Conservation (phyloP, 345 rosid genomes). For the Populus tremula region DNA sequence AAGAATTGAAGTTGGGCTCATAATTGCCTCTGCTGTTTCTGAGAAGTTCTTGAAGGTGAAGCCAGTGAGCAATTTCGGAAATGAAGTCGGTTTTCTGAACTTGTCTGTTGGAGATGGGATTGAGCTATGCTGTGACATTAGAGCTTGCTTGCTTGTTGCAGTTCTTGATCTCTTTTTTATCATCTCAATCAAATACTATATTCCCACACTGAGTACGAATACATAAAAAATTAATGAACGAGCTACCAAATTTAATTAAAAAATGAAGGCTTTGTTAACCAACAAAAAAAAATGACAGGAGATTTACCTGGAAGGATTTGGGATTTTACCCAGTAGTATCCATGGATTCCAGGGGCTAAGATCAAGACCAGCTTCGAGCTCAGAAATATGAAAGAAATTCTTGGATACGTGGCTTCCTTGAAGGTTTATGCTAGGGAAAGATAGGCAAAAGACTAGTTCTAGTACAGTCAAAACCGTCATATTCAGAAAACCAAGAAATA, state of each 20-base stretch:
- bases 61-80: conserved; percentile 63
- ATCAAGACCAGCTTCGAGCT: conserved; percentile 29
- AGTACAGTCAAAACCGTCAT: conserved; percentile 23
- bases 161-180: conserved; percentile 41
- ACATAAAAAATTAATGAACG: background rate
- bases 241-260: background rate
- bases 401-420: conserved; percentile 3
- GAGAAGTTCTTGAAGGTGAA: conserved; percentile 53
- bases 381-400: conserved; percentile 19
- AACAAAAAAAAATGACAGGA: background rate
- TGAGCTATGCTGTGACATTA: conserved; percentile 50
- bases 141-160: conserved; percentile 25
- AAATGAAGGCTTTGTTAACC: background rate
- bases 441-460: conserved; percentile 12
- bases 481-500: conserved; percentile 18
- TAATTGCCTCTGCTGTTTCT: conserved; percentile 44
- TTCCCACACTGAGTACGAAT: conserved; percentile 8
- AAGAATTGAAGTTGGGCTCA: conserved; percentile 88
- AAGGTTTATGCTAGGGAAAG: conserved; percentile 12
- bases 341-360: conserved; percentile 19
- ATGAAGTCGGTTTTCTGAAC: conserved; percentile 48
- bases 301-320: conserved; percentile 19
- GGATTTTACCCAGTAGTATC: conserved; percentile 15
- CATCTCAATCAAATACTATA: conserved; percentile 15
- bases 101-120: conserved; percentile 36